Evolutionary conservation across 371 early-diverging fungal genomes (phyloP).

Genomic region (Smittium mucronatum): DNA sequence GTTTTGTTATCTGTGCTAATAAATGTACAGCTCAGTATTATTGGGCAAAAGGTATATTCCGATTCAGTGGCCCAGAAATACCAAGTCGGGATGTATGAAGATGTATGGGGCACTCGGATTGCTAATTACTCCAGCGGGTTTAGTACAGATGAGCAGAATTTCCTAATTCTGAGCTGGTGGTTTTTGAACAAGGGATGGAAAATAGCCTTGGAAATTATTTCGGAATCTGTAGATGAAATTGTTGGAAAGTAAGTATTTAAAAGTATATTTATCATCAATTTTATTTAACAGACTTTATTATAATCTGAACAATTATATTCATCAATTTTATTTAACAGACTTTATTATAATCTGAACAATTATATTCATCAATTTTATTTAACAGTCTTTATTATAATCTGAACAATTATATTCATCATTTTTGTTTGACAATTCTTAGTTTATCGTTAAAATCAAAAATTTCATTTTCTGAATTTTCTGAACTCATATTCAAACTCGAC

Average conservation of each 20-base stretch:
- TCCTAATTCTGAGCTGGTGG: slow-evolving; percentile 82
- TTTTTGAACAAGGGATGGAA: slow-evolving; percentile 82
- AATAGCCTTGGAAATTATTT: slow-evolving; percentile 46
- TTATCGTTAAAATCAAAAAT: neutral
- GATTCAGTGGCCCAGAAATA: slow-evolving; percentile 47
- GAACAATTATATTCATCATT: too few relatives aligned
- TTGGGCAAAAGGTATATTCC: slow-evolving; percentile 82
- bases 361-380: too few relatives aligned
- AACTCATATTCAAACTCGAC: neutral
- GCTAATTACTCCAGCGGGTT: slow-evolving; percentile 17
- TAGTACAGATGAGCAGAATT: slow-evolving; percentile 51
- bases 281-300: too few relatives aligned
- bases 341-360: too few relatives aligned
- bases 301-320: too few relatives aligned
- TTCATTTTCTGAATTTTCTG: neutral
- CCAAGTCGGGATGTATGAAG: neutral
- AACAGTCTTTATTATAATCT: too few relatives aligned
- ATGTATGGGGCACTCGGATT: slow-evolving; percentile 6
- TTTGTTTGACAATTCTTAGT: too few relatives aligned
- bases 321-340: too few relatives aligned
- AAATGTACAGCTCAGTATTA: slow-evolving; percentile 73
- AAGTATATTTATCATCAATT: too few relatives aligned
- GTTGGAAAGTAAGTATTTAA: slow-evolving; percentile 41
- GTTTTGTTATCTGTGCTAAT: slow-evolving; percentile 66
- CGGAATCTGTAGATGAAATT: slow-evolving; percentile 47